phyloP scores from a whole-genome alignment of 2,329 filamentous ascomycete genomes.

The Pseudofabraea citricarpa region DNA sequence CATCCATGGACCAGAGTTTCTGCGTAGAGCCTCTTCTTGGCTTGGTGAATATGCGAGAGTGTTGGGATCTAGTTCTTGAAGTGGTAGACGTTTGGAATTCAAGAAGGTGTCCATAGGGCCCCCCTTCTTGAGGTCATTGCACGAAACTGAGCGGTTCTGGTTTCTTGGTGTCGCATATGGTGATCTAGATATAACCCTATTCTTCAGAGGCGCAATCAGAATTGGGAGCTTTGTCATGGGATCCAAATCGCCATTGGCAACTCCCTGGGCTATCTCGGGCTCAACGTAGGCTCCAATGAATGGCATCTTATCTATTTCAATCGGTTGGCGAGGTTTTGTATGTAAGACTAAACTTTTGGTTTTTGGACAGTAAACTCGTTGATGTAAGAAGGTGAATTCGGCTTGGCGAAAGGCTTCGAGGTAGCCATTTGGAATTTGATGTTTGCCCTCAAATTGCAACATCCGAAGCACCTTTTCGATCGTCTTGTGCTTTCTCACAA shows the following conservation, averaged over 20 bases:
- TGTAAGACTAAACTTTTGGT: slow-evolving; percentile 69
- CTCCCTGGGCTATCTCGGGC: slow-evolving; percentile 61
- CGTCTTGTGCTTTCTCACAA: slow-evolving; percentile 85
- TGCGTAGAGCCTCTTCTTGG: slow-evolving; percentile 53
- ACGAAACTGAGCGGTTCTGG: slow-evolving; percentile 21
- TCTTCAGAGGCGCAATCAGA: slow-evolving; percentile 24
- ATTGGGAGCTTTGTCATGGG: slow-evolving; percentile 76
- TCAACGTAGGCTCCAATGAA: slow-evolving; percentile 77
- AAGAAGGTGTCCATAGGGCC: slow-evolving; percentile 63
- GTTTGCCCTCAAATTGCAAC: slow-evolving; percentile 85
- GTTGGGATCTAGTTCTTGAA: slow-evolving; percentile 65
- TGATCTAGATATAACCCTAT: slow-evolving; percentile 12
- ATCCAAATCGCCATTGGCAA: slow-evolving; percentile 79
- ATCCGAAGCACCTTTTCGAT: slow-evolving; percentile 78
- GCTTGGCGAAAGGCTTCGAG: slow-evolving; percentile 77
- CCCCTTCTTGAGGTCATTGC: slow-evolving; percentile 50
- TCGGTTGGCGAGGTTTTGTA: slow-evolving; percentile 57
- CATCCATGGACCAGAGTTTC: slow-evolving; percentile 50
- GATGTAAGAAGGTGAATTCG: slow-evolving; percentile 88
- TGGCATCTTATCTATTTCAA: slow-evolving; percentile 66
- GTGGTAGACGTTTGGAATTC: slow-evolving; percentile 55
- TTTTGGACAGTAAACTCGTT: slow-evolving; percentile 86
- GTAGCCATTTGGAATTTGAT: slow-evolving; percentile 75
- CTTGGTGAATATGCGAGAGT: slow-evolving; percentile 61
- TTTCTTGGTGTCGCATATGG: slow-evolving; percentile 13